Conservation (phyloP, 2,329 filamentous ascomycete genomes). For the Acephala macrosclerotiorum region DNA sequence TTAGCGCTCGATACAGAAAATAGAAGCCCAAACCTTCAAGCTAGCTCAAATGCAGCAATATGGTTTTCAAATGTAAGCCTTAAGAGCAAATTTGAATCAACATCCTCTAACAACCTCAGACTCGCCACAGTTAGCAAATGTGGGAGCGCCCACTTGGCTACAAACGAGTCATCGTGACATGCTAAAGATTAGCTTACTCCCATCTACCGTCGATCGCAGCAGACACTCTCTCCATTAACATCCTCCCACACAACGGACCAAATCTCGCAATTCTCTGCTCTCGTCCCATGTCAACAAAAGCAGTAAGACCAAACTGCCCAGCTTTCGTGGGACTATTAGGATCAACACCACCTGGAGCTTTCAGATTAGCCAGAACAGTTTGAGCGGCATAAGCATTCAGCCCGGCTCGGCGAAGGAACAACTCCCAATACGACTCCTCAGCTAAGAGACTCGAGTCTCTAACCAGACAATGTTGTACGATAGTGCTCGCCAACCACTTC, state of each 20-base stretch:
- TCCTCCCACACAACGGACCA: slow-evolving; percentile 57
- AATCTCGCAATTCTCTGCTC: slow-evolving; percentile 59
- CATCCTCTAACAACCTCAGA: background rate
- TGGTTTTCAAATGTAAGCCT: slow-evolving; percentile 7
- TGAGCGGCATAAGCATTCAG: slow-evolving; percentile 79
- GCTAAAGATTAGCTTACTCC: slow-evolving; percentile 16
- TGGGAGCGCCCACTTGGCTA: background rate
- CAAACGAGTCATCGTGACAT: background rate
- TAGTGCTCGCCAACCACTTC: slow-evolving; percentile 60
- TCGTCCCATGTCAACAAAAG: slow-evolving; percentile 63
- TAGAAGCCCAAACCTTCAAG: slow-evolving; percentile 18
- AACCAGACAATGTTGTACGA: slow-evolving; percentile 49
- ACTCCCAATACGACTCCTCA: slow-evolving; percentile 72
- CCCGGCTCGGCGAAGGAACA: slow-evolving; percentile 69
- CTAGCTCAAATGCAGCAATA: slow-evolving; percentile 28
- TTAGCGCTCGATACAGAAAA: slow-evolving; percentile 26
- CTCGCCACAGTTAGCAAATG: background rate
- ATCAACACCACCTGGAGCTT: slow-evolving; percentile 42
- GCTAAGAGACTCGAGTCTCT: slow-evolving; percentile 48
- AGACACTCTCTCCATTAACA: slow-evolving; percentile 60
- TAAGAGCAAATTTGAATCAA: slow-evolving; percentile 19
- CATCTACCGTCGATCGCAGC: slow-evolving; percentile 55
- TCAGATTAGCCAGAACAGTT: slow-evolving; percentile 59
- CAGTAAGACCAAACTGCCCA: slow-evolving; percentile 53
- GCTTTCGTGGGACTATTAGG: slow-evolving; percentile 27